These are phyloP conservation scores for Malus hybrid DNA, from an alignment of 331 rosid species.

Conservation along the genomic window DNA sequence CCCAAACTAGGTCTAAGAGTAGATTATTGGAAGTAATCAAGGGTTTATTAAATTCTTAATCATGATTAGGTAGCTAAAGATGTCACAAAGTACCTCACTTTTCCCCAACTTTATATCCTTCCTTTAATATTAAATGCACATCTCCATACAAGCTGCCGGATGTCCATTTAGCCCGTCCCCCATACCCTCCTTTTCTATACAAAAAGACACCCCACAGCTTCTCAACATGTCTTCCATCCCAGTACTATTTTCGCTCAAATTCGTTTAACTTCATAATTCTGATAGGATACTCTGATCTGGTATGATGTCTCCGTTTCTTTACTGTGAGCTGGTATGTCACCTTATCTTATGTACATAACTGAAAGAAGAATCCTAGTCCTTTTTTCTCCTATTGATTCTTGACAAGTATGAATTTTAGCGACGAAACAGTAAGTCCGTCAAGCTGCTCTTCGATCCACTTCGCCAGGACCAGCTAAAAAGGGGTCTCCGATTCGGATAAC, in stretches of 20 bases:
- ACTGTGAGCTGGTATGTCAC: neutral
- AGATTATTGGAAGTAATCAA: neutral
- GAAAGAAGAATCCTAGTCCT: neutral
- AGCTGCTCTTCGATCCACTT: neutral
- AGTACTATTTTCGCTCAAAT: neutral
- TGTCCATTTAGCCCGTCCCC: neutral
- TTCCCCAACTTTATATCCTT: neutral
- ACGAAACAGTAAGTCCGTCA: neutral
- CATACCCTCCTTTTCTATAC: neutral
- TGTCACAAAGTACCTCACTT: neutral
- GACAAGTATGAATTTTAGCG: neutral
- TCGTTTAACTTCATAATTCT: no score
- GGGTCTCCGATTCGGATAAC: slow-evolving; percentile 43
- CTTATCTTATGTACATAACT: neutral
- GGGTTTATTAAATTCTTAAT: slow-evolving; percentile 5
- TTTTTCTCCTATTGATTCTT: neutral
- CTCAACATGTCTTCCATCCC: neutral
- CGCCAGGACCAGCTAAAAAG: slow-evolving; percentile 21
- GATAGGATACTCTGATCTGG: neutral
- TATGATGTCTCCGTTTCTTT: neutral
- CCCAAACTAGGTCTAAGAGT: neutral
- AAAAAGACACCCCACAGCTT: neutral
- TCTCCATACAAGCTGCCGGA: neutral
- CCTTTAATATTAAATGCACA: neutral
- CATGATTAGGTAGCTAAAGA: slow-evolving; percentile 30